Conservation (phyloP, 2,329 filamentous ascomycete species). For the Diatrype stigma region DNA sequence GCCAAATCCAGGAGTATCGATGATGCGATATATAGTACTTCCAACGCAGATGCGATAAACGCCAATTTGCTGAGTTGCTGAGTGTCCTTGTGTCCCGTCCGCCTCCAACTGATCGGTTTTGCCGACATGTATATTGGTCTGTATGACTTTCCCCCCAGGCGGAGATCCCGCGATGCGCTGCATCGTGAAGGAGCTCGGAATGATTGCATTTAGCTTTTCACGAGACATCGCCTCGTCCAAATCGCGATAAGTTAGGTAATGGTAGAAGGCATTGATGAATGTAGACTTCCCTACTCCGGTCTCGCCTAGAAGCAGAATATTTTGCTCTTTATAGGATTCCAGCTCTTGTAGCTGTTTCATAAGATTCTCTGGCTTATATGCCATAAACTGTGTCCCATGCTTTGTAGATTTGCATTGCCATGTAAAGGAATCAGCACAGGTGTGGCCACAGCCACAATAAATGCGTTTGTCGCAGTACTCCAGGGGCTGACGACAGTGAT, state of each 20-base stretch:
- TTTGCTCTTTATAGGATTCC: slow-evolving; percentile 27
- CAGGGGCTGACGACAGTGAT: slow-evolving; percentile 4
- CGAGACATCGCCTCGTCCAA: slow-evolving; percentile 34
- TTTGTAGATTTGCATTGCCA: slow-evolving; percentile 2
- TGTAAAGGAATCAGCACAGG: not conserved
- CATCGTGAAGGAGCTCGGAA: slow-evolving; percentile 36
- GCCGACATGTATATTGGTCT: slow-evolving; percentile 28
- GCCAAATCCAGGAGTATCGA: slow-evolving; percentile 40
- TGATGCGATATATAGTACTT: slow-evolving; percentile 28
- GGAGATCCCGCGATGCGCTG: slow-evolving; percentile 25
- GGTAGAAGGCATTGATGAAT: slow-evolving; percentile 45
- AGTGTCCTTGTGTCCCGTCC: slow-evolving; percentile 28
- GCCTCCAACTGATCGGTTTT: slow-evolving; percentile 23
- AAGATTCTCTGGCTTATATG: not conserved
- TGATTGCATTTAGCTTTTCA: slow-evolving; percentile 28
- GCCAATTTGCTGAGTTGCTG: slow-evolving; percentile 32
- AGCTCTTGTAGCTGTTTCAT: slow-evolving; percentile 10
- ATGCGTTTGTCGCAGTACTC: slow-evolving; percentile 1
- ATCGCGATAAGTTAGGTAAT: slow-evolving; percentile 35
- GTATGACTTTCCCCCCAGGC: slow-evolving; percentile 17
- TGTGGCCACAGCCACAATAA: slow-evolving; percentile 3
- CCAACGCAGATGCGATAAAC: slow-evolving; percentile 30
- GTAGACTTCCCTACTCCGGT: slow-evolving; percentile 47
- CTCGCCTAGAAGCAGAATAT: slow-evolving; percentile 43
- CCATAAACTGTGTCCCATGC: slow-evolving; percentile 6